Conservation (phyloP, 306 rosid genomes). For the Fragaria iinumae region DNA sequence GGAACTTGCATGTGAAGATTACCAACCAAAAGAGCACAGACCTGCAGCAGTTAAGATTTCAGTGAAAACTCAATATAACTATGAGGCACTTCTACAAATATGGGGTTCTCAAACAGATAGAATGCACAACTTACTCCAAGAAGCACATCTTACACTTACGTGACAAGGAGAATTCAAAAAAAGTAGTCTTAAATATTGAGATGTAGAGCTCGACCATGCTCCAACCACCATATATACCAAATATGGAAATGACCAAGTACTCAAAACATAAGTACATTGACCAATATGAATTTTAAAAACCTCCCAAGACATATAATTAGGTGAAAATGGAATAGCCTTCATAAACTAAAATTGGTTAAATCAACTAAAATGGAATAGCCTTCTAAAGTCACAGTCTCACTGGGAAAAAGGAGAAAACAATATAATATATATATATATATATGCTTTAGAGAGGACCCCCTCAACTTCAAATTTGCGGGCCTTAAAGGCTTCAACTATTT, state of each 20-base stretch:
- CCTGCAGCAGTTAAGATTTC: constrained; percentile 44
- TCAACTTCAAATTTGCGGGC: neutral
- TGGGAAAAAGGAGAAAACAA: neutral
- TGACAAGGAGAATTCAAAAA: neutral
- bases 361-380: too few species aligned
- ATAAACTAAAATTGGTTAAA: neutral
- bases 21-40: constrained; percentile 81
- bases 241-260: neutral
- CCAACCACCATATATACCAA: constrained; percentile 4
- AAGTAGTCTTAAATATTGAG: neutral
- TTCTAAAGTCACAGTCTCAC: too few species aligned
- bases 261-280: neutral
- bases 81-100: neutral
- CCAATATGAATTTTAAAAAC: neutral
- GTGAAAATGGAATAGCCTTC: neutral
- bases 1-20: constrained; percentile 78
- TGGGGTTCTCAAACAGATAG: neutral
- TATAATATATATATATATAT: too few species aligned
- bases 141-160: neutral
- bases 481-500: too few species aligned
- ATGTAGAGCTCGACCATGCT: neutral
- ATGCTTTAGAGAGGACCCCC: neutral
- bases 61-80: neutral
- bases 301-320: neutral
- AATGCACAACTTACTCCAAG: neutral